phyloP scores from a whole-genome alignment of 2,329 filamentous ascomycete species.

The Botryotinia globosa region DNA sequence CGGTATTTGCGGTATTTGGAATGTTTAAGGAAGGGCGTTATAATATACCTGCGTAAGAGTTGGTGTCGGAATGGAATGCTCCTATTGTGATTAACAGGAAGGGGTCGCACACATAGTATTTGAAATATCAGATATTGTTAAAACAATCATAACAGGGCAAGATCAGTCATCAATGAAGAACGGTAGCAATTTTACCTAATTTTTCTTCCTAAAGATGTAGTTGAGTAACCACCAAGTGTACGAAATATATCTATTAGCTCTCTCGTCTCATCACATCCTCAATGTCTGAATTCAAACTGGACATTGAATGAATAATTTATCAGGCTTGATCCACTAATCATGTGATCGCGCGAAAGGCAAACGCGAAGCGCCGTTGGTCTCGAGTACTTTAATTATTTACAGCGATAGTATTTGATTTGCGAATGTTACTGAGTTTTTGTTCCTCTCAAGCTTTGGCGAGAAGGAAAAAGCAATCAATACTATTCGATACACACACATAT shows the following conservation, averaged over 20 bases:
- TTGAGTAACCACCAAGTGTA: background rate
- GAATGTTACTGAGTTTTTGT: background rate
- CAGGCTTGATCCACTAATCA: background rate
- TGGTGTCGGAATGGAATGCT: background rate
- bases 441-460: background rate
- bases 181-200: background rate
- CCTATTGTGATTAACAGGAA: background rate
- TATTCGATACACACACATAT: background rate
- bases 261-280: background rate
- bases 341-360: background rate
- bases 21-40: slow-evolving; percentile 10
- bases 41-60: slow-evolving; percentile 7
- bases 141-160: background rate
- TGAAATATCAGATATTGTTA: background rate
- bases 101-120: background rate
- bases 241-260: background rate
- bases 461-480: background rate
- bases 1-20: background rate
- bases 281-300: background rate
- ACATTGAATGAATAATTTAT: background rate
- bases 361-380: background rate
- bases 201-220: background rate
- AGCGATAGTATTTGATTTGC: background rate
- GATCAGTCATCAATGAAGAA: background rate
- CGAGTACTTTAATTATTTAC: background rate